phyloP scores from a whole-genome alignment of 352 stramenopile species.

The Pythium coloratum region DNA sequence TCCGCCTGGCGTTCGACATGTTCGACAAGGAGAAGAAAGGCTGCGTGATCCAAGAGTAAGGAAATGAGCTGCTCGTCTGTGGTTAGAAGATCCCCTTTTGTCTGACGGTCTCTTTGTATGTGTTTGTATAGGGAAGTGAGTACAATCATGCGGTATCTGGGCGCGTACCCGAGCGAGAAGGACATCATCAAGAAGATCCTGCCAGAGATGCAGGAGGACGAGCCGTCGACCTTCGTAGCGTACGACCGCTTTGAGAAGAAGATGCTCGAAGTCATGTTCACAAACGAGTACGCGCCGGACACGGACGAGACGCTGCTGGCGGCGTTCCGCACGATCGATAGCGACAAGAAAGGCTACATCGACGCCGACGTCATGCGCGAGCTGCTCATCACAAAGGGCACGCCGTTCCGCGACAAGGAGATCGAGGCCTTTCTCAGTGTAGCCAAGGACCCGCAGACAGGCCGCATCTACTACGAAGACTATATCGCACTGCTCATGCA shows the following conservation, averaged over 20 bases:
- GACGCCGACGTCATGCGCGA: constrained; percentile 89
- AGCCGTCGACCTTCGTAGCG: constrained; percentile 87
- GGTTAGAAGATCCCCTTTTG: background rate
- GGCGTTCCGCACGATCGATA: constrained; percentile 74
- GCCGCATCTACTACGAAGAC: constrained; percentile 91
- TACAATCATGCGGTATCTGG: constrained; percentile 91
- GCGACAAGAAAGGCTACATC: constrained; percentile 86
- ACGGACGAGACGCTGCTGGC: constrained; percentile 86
- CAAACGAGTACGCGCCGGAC: constrained; percentile 88
- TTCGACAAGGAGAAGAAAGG: constrained; percentile 93
- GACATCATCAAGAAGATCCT: constrained; percentile 92
- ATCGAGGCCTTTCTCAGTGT: constrained; percentile 88
- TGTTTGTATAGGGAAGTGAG: constrained; percentile 66
- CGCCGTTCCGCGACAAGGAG: constrained; percentile 90
- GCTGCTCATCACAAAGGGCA: constrained; percentile 87
- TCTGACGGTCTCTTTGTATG: background rate
- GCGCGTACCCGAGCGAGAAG: constrained; percentile 88
- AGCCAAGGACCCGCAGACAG: constrained; percentile 83
- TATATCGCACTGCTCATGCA: constrained; percentile 84
- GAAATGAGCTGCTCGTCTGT: background rate
- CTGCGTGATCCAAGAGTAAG: constrained; percentile 83
- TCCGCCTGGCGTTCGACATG: constrained; percentile 86
- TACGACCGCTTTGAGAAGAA: constrained; percentile 93
- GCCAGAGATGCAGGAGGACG: constrained; percentile 90
- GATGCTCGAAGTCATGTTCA: constrained; percentile 91